Evolutionary conservation across 192 early-diverging fungal species (phyloP).

Genomic region (Dispira simplex): DNA sequence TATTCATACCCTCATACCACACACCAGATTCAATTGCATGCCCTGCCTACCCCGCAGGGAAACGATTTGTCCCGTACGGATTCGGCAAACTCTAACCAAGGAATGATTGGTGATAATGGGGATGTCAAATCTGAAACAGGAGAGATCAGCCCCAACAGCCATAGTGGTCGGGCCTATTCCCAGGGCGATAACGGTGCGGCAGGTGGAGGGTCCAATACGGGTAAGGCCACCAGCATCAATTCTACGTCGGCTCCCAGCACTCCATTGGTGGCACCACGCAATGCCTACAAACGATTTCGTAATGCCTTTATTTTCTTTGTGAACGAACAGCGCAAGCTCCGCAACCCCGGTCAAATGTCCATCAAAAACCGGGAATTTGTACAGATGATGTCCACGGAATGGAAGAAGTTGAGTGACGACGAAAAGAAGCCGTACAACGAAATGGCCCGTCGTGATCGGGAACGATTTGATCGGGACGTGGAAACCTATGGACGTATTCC

Average conservation of each 20-base stretch:
- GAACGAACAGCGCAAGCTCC: slow-evolving; percentile 30
- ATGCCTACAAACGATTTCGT: slow-evolving; percentile 34
- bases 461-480: slow-evolving; percentile 26
- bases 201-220: no score
- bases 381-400: slow-evolving; percentile 29
- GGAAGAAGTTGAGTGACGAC: slow-evolving; percentile 24
- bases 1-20: no score
- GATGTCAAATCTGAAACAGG: no score
- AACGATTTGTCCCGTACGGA: no score
- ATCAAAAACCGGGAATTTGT: slow-evolving; percentile 34
- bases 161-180: no score
- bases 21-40: no score
- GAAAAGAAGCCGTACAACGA: slow-evolving; percentile 23
- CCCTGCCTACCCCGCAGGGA: no score
- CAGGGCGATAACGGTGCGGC: no score
- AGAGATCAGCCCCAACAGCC: no score
- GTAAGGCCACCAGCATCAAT: no score
- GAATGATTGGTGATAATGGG: no score
- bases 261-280: slow-evolving; percentile 8
- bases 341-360: not conserved
- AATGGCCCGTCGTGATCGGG: slow-evolving; percentile 27
- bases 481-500: slow-evolving; percentile 13
- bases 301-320: slow-evolving; percentile 35
- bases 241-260: slow-evolving; percentile 3
- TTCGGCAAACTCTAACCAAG: no score